A percentile compares a stretch with the other conserved stretches of the same genome.
Conservation (phyloP, 2,329 filamentous ascomycete genomes). For the Hymenoscyphus scutula region DNA sequence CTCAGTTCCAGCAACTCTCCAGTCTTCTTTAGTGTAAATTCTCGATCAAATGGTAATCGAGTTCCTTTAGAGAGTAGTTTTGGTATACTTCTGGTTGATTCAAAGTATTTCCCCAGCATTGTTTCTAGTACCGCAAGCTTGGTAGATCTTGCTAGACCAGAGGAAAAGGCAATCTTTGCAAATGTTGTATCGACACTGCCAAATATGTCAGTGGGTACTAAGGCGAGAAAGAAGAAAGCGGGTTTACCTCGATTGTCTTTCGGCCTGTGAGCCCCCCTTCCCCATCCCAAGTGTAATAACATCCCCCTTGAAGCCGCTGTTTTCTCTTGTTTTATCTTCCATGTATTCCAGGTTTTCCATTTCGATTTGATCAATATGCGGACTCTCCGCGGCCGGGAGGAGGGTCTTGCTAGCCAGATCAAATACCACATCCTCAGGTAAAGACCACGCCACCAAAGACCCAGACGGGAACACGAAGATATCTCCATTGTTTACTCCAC, state of each 20-base stretch:
- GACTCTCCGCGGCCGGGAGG: conserved; percentile 70
- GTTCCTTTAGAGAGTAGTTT: conserved; percentile 69
- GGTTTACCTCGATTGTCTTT: conserved; percentile 35
- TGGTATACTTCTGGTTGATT: conserved; percentile 80
- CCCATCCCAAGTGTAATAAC: conserved; percentile 80
- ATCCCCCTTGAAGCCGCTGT: conserved; percentile 79
- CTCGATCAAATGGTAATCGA: conserved; percentile 61
- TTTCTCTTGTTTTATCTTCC: conserved; percentile 69
- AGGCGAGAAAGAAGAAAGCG: neutral
- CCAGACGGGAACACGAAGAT: conserved; percentile 96
- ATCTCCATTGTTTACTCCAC: conserved; percentile 68
- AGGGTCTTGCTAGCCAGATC: conserved; percentile 70
- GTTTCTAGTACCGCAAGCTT: conserved; percentile 91
- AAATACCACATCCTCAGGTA: conserved; percentile 71
- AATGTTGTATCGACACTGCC: conserved; percentile 60
- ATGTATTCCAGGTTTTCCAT: conserved; percentile 87
- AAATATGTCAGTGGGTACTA: conserved; percentile 13
- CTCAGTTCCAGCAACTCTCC: conserved; percentile 86
- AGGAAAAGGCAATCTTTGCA: conserved; percentile 95
- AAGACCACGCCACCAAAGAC: conserved; percentile 87
- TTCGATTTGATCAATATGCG: conserved; percentile 71
- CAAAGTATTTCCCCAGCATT: conserved; percentile 78
- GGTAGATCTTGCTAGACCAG: conserved; percentile 85
- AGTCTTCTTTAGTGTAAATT: conserved; percentile 88
- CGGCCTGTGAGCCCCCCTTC: conserved; percentile 50